Evolutionary conservation across 768 basidiomycete species (phyloP), one percentile per base, ranked within the genome.

Genomic region (Coprinopsis strossmayeri): DNA sequence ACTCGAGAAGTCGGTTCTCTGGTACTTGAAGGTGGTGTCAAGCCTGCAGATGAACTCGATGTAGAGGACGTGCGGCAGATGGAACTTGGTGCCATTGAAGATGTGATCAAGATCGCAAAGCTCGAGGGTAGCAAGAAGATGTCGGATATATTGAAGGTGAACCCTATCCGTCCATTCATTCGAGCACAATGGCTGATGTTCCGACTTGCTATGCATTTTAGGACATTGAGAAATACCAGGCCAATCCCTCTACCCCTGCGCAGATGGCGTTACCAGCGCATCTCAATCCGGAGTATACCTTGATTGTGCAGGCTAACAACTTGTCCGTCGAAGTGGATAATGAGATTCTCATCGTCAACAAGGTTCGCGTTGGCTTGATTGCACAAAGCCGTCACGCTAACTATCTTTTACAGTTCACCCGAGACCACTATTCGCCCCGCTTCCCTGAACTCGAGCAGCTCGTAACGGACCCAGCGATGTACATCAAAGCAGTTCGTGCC

Each of bases 381-480:
- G 32, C 23, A 13, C 47, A 38, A 27, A 39, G 34, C 23, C 45
- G 13, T 40, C 51, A 50, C 50, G 21, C 51, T 57, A 48, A 53
- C 30, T 39, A 15, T 53, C 43, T 48, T 45, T 26, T 54, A 7
- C 57, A 94, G 89, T 98, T 97, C 74, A 94, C 98, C 60, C 84
- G 96, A 53, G 96, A 99, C 63, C 95, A 97, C 67, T 99, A 98
- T 64, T 81, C 87, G 0, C 77, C 87, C 24, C 89, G 91, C 54
- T 99, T 99, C 65, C 95, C 96, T 23, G 96, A 98, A 59, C 79
- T 99, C 24, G 96, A 98, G 64, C 91, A 96, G 58, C 79, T 99
- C 26, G 88, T 99, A 17, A 79, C 84, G 2, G 93, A 97, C 56
- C 89, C 96, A 5, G 74, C 81, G 42, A 89, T 93, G 75, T 98